Evolutionary conservation across 1,284 basidiomycete genomes (phyloP).

Genomic region (Polyporus tsugae): DNA sequence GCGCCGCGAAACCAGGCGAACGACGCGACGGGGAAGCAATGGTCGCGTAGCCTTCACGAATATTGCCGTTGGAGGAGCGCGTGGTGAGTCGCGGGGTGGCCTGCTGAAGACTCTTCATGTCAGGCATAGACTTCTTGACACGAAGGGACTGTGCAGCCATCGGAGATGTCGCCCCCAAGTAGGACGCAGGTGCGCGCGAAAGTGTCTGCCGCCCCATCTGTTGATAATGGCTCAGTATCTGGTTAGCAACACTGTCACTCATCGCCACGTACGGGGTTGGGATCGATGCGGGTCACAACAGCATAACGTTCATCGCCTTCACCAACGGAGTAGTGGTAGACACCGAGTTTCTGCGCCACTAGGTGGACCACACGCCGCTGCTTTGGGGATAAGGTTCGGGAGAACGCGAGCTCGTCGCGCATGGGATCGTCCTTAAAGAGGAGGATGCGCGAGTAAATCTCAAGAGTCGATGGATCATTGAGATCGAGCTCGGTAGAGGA

Average conservation of each 20-base stretch:
- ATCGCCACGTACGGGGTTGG: slow-evolving; percentile 62
- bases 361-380: slow-evolving; percentile 95
- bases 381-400: slow-evolving; percentile 82
- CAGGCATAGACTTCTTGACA: slow-evolving; percentile 97
- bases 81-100: slow-evolving; percentile 83
- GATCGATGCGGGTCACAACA: slow-evolving; percentile 89
- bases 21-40: slow-evolving; percentile 84
- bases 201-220: slow-evolving; percentile 58
- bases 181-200: slow-evolving; percentile 78
- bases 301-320: slow-evolving; percentile 94
- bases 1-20: slow-evolving; percentile 72
- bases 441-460: slow-evolving; percentile 96
- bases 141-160: slow-evolving; percentile 69
- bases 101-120: slow-evolving; percentile 85
- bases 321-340: slow-evolving; percentile 94
- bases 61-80: slow-evolving; percentile 90
- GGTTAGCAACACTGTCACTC: slow-evolving; percentile 24
- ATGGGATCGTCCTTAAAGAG: slow-evolving; percentile 98
- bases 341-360: slow-evolving; percentile 94
- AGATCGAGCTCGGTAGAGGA: slow-evolving; percentile 84
- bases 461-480: slow-evolving; percentile 94
- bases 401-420: slow-evolving; percentile 97
- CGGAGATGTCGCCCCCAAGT: slow-evolving; percentile 63
- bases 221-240: slow-evolving; percentile 17
- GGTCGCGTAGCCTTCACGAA: slow-evolving; percentile 90